Percentiles rank a stretch among this genome's conserved stretches.
phyloP scores from a whole-genome alignment of 164 flowering plant genomes.

The Houttuynia cordata region DNA sequence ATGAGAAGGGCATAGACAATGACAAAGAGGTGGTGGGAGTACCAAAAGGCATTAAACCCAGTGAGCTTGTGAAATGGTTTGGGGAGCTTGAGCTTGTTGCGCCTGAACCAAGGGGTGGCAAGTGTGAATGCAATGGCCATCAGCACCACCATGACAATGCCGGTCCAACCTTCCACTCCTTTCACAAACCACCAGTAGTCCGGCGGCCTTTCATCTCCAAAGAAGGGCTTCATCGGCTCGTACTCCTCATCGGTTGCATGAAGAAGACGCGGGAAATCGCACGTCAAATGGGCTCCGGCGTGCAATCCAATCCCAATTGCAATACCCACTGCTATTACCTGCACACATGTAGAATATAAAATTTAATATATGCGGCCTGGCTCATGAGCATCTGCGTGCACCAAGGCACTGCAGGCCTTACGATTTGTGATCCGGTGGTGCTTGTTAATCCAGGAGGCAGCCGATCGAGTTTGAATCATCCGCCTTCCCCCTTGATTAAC shows the following conservation, averaged over 20 bases:
- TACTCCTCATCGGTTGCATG: constrained; percentile 33
- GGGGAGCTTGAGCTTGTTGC: constrained; percentile 23
- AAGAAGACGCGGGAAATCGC: constrained; percentile 33
- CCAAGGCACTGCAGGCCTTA: too few species aligned
- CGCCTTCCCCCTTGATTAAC: too few species aligned
- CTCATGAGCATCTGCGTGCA: too few species aligned
- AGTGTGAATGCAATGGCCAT: constrained; percentile 24
- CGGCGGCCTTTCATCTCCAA: constrained; percentile 32
- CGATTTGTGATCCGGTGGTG: too few species aligned
- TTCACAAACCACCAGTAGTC: constrained; percentile 28
- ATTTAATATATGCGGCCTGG: not conserved
- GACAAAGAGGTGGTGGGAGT: constrained; percentile 29
- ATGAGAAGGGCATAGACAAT: constrained; percentile 23
- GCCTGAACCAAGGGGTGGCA: constrained; percentile 28
- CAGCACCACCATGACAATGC: constrained; percentile 24
- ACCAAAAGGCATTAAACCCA: constrained; percentile 35
- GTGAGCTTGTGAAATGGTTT: constrained; percentile 16
- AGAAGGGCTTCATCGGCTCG: constrained; percentile 40
- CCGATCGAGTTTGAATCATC: too few species aligned
- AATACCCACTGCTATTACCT: constrained; percentile 24
- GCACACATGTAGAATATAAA: not conserved
- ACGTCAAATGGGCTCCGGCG: constrained; percentile 21
- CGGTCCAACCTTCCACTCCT: constrained; percentile 21
- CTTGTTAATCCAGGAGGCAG: too few species aligned
- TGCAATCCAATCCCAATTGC: constrained; percentile 23